Evolutionary conservation across 441 rosid species (phyloP).

Genomic region (Caryocar brasiliense): DNA sequence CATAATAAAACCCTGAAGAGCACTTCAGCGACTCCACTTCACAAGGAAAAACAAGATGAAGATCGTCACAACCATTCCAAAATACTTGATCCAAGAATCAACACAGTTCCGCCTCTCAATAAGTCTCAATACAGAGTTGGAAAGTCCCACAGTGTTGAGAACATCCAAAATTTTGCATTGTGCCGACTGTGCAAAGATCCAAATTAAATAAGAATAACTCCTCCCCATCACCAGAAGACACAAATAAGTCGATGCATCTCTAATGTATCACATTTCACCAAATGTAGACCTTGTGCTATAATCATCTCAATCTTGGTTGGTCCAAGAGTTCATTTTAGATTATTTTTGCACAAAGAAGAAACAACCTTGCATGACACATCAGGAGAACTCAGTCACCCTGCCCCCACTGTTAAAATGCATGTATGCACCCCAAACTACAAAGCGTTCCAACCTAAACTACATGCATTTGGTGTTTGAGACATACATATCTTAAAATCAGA

Average conservation of each 20-base stretch:
- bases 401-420: too few relatives aligned
- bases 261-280: neutral
- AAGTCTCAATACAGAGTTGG: slow-evolving; percentile 80
- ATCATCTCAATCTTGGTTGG: neutral
- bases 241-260: neutral
- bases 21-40: slow-evolving; percentile 52
- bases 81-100: slow-evolving; percentile 79
- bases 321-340: too few relatives aligned
- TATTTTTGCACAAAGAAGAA: too few relatives aligned
- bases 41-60: slow-evolving; percentile 48
- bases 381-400: too few relatives aligned
- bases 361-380: too few relatives aligned
- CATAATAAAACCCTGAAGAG: neutral
- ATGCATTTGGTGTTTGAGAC: too few relatives aligned
- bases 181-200: slow-evolving; percentile 44
- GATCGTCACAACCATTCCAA: slow-evolving; percentile 63
- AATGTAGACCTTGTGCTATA: neutral
- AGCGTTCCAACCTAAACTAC: too few relatives aligned
- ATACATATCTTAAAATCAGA: too few relatives aligned
- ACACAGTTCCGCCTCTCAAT: slow-evolving; percentile 89
- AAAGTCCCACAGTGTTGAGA: slow-evolving; percentile 88
- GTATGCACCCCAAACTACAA: too few relatives aligned
- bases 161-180: slow-evolving; percentile 91
- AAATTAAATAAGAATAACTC: neutral
- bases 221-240: neutral